Evolutionary conservation across 345 rosid genomes (phyloP), one percentile per base, ranked within the genome.

Genomic region (Gossypium arboreum): DNA sequence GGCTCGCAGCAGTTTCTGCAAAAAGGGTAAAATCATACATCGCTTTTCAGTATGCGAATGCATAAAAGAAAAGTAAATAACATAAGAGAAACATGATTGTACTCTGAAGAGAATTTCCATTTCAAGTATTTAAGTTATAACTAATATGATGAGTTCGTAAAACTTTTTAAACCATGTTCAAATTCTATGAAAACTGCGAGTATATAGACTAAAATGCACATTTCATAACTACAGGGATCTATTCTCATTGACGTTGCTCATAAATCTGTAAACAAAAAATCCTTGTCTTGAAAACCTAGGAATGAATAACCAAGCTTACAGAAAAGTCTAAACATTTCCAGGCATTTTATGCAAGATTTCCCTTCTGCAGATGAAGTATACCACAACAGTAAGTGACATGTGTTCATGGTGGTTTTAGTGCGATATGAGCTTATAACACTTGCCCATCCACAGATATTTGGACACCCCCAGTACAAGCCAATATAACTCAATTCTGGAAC

Each of bases 1-100:
- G 47, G 97, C 91, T 43, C 90, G 85, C 71, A 88, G 57, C 85
- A 94, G 83, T 83, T 88, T 94, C 98, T 94, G 85, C 84, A 84
- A 22, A 66, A 43, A 56, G 48, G 44, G 72, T 39, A 27, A 67
- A 44, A 52, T 44, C 24, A 24, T 22, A n/a, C 20, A n/a, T 34
- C 18, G 7, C 17, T 41, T 44, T 3, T 39, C 29, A 34, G 51
- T 27, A 68, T 0, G 16, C 16, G 73, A 68, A 73, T 16, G 47
- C 43, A 1, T 43, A 25, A 25, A 24, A 1, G 25, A 24, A 76
- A 61, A 7, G 12, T 10, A 71, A 5, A 61, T 11, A 44, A 25
- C 50, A 64, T 3, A 72, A 45, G 5, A n/a, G 2, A 76, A 6
- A 57, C n/a, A 15, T 29, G 4, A 71, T 56, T 63, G 18, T 25